Evolutionary conservation across 805 yeast species (phyloP), one percentile per base, ranked within the genome.

Genomic region (Brettanomyces sp.): DNA sequence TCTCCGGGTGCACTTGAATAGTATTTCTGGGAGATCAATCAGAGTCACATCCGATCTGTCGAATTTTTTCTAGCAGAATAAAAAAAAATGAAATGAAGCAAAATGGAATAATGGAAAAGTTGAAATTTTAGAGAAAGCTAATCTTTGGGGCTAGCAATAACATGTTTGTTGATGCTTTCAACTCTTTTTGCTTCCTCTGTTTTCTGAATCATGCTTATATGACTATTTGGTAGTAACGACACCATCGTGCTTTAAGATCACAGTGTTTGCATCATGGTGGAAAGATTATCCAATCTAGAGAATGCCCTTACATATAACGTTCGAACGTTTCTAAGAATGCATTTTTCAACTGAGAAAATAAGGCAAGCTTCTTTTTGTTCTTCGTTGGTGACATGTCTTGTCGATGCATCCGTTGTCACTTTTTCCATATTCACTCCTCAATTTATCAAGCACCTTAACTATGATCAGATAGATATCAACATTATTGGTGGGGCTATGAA

Each of bases 401-500:
- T 82, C 41, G 80, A 88, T 23, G 97, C 96, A 0, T 85, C 95
- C 4, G 84, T 91, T 44, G 72, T 87, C 48, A 72, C 90, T 21
- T 87, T 89, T 59, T 82, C 96, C 7, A 67, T 91, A 37, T 90
- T 82, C 63, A 77, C 95, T 5, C 75, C 83, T 18, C 76, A 81
- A 13, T 77, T 93, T 59, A 80, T 79, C 47, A 58, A 65, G 11
- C 60, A 67, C n/a, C 65, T 84, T 42, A 74, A 77, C 3, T 80
- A 84, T 56, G 63, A 80, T 1, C 87, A 87, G 52, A 68, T 85
- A 45, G 64, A 70, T 43, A 70, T 75, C 60, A 93, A 91, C 64
- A 63, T 79, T 46, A 79, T 91, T 11, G 84, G 95, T 4, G 81
- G 88, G 28, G 69, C 76, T 23, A 80, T 86, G 36, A 82, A 85